Base-by-base conservation (phyloP, 2,329 filamentous ascomycete species). In the Blastomyces parvus region DNA sequence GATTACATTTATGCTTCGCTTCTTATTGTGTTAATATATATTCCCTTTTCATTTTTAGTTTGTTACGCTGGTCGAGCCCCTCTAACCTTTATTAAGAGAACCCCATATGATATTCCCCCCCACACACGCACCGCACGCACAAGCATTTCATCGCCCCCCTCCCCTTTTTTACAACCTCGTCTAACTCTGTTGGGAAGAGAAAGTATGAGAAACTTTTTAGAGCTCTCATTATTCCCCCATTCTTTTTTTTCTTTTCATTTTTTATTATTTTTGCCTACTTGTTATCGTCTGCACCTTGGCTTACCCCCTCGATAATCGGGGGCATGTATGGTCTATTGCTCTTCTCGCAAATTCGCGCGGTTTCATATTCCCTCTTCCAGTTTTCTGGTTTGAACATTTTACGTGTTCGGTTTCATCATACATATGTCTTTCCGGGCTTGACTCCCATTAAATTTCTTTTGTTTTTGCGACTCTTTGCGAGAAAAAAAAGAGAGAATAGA, bases 11-110 rank as follows among this genome's bases (percentile, higher is more conserved):
- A 11, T 17, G 53, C 44, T 61, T 60, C 48, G 42, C 48, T 62
- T 53, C 27, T 36, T 38, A 38, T 56, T 60, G 58, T 59, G 13
- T 52, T 52, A 60, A 50, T 30, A 53, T 36, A 30, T 59, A 63
- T 42, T 44, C 38, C 22, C n/a, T 60, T 60, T 55, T 60, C 22
- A 27, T 25, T 48, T 53, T 53, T 42, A 22, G 9, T 40, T 19
- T 46, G 42, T 48, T 30, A 33, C 25, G 38, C 40, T 46, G 25
- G 33, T 59, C 53, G 33, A 36, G 30, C 61, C 33, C 7, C 7
- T 27, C 14, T n/a, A 17, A 3, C 40, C 33, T 57, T 56, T 36
- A 17, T 36, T 25, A 42, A 9, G 25, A 25, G n/a, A 38, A 19
- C 7, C 33, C 36, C 55, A 40, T 40, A 57, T 56, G 3, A 38